A percentile compares a stretch with the other conserved stretches of the same genome.
phyloP scores from a whole-genome alignment of 1,284 basidiomycete genomes.

The Pseudozyma tsukubaensis region DNA sequence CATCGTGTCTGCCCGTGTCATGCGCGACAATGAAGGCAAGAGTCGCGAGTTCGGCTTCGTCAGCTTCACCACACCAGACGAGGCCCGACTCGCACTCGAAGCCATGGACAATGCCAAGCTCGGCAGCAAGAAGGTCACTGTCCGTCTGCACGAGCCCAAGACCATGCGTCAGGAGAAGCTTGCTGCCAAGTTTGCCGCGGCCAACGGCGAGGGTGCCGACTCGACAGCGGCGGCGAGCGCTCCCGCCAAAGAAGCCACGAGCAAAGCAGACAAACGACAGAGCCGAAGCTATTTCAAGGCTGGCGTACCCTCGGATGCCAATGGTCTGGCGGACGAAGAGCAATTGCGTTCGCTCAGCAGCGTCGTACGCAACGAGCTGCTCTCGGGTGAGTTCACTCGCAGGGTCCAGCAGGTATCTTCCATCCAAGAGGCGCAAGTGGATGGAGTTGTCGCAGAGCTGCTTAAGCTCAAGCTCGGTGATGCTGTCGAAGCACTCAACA shows the following conservation, averaged over 20 bases:
- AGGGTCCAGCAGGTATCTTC: conserved; percentile 73
- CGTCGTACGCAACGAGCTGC: conserved; percentile 83
- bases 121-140: conserved; percentile 79
- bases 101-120: conserved; percentile 73
- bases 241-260: conserved; percentile 6
- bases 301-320: conserved; percentile 43
- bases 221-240: neutral
- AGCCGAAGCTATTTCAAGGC: conserved; percentile 59
- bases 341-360: conserved; percentile 80
- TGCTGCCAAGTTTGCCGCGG: conserved; percentile 75
- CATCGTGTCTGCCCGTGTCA: conserved; percentile 82
- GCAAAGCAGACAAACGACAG: conserved; percentile 39
- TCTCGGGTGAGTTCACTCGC: conserved; percentile 82
- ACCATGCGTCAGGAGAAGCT: conserved; percentile 87
- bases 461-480: conserved; percentile 78
- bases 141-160: conserved; percentile 88
- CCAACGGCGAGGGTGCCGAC: conserved; percentile 18
- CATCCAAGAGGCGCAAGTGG: conserved; percentile 70
- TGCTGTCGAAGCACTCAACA: conserved; percentile 79
- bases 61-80: conserved; percentile 72
- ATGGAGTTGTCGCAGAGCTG: conserved; percentile 77
- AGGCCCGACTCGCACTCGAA: conserved; percentile 79
- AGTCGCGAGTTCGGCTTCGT: conserved; percentile 97
- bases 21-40: conserved; percentile 85
- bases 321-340: conserved; percentile 71